phyloP scores from a whole-genome alignment of 495 filamentous ascomycete genomes.

The Podospora pseudoanserina region DNA sequence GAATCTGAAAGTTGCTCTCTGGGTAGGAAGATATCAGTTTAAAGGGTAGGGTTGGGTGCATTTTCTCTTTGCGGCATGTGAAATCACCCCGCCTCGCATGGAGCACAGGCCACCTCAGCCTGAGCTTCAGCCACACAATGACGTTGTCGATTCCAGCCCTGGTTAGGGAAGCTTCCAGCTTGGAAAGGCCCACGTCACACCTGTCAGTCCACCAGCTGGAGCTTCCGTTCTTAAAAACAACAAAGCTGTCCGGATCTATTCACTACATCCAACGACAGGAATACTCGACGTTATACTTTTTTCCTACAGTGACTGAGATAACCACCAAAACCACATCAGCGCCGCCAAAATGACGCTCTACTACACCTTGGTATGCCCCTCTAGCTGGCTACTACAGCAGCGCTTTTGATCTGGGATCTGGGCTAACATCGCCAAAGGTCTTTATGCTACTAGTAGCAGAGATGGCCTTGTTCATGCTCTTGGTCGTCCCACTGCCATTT shows the following conservation, averaged over 20 bases:
- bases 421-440: slow-evolving; percentile 54
- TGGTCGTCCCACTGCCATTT: slow-evolving; percentile 91
- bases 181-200: slow-evolving; percentile 34
- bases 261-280: slow-evolving; percentile 4
- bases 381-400: not conserved
- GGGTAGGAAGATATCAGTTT: not conserved
- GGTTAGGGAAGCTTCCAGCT: slow-evolving; percentile 12
- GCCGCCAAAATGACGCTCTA: slow-evolving; percentile 88
- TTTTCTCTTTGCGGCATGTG: not conserved
- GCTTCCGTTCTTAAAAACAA: slow-evolving; percentile 2
- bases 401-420: not conserved
- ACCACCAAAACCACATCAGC: not conserved
- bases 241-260: slow-evolving; percentile 3
- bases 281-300: slow-evolving; percentile 4
- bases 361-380: slow-evolving; percentile 81
- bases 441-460: slow-evolving; percentile 88
- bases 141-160: slow-evolving; percentile 25
- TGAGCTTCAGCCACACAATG: slow-evolving; percentile 25
- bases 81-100: not conserved
- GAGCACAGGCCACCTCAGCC: not conserved
- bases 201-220: slow-evolving; percentile 1
- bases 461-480: slow-evolving; percentile 87
- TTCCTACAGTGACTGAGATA: not conserved
- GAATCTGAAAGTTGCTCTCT: not conserved
- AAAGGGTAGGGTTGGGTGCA: not conserved